Evolutionary conservation across 495 filamentous ascomycete genomes (phyloP), one percentile per base, ranked within the genome.

Genomic region (Aspergillus carlsbadensis): DNA sequence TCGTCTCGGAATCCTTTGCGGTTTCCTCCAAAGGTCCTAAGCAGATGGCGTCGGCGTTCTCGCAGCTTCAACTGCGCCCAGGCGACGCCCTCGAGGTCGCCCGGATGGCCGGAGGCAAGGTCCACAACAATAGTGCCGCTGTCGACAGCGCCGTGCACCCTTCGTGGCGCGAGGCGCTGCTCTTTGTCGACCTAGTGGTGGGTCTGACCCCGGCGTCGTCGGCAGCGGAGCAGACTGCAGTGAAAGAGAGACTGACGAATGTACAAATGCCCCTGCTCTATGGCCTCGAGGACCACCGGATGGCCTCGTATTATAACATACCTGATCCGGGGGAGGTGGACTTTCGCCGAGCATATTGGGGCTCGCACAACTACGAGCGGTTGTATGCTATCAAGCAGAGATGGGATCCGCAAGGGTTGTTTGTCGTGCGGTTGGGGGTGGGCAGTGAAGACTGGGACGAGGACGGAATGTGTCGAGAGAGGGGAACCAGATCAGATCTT

Each of bases 311-410:
- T 42, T 2, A 3, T 6, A 42, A 42, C 11, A 18, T 42, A 18
- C 15, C 15, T 7, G n/a, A 42, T n/a, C 40, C 40, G 4, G 8
- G 10, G 5, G 72, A 74, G 33, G 48, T 53, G 11, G 62, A 63
- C 6, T 77, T 72, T 63, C 74, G 70, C 40, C 39, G 68, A 17
- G 67, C 65, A 4, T 78, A 72, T 61, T 79, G 69, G 65, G 77
- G 77, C 3, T 53, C 56, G 13, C n/a, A n/a, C n/a, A 78, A 78
- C 42, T 78, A 79, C 46, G 57, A 40, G 10, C 56, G 45, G 4
- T 56, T 79, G 14, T 61, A 67, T 18, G 24, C 41, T 5, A 42
- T 78, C 8, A 79, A 80, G 65, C 56, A 58, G 37, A 40, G 50
- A 35, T 46, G 29, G 22, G 56, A 59, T 48, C 52, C 57, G 10